These are phyloP conservation scores for Neltuma alba DNA, from an alignment of 306 rosid genomes.

Conservation along the genomic window DNA sequence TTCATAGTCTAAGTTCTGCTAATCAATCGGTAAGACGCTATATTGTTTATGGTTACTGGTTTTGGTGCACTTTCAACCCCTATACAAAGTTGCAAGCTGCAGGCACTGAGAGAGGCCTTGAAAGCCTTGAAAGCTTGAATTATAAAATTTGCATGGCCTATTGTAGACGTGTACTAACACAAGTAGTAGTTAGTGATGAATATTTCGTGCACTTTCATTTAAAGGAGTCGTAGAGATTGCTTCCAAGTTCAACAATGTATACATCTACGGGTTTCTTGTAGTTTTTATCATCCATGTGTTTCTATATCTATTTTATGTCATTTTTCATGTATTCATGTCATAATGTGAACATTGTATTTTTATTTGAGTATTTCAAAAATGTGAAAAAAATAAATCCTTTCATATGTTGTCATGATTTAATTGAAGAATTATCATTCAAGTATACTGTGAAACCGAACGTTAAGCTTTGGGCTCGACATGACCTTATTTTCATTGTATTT, in stretches of 20 bases:
- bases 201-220: not conserved
- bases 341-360: not conserved
- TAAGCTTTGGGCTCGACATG: too few relatives aligned
- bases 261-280: not conserved
- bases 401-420: not conserved
- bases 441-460: too few relatives aligned
- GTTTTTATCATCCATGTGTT: not conserved
- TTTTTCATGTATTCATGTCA: not conserved
- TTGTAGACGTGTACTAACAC: not conserved
- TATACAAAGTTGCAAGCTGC: not conserved
- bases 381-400: not conserved
- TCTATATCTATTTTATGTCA: not conserved
- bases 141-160: not conserved
- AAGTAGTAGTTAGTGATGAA: not conserved
- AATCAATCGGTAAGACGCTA: slow-evolving; percentile 19
- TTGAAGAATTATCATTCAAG: not conserved
- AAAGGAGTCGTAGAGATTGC: not conserved
- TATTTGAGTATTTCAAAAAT: too few relatives aligned
- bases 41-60: not conserved
- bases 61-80: not conserved
- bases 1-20: slow-evolving; percentile 25
- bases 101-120: not conserved
- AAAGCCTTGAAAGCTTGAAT: not conserved
- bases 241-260: not conserved
- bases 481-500: not conserved